A percentile compares a stretch with the other conserved stretches of the same genome.
These are phyloP conservation scores for Picea glauca DNA, from an alignment of 75 land plant genomes.

Conservation along the genomic window DNA sequence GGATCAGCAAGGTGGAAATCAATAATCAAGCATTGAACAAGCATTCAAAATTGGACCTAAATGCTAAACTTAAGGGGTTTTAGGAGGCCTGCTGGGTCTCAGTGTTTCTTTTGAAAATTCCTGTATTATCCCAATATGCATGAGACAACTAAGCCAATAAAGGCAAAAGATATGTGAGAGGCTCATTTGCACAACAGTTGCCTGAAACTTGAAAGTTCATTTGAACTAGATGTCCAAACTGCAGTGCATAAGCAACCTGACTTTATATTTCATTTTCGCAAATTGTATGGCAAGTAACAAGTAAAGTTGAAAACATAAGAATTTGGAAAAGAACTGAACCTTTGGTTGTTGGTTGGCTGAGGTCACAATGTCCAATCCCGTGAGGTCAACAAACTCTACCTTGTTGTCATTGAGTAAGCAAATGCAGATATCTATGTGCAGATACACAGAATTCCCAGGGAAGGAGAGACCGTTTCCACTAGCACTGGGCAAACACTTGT, in stretches of 20 bases:
- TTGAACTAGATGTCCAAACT: neutral
- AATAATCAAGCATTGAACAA: neutral
- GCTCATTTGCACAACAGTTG: neutral
- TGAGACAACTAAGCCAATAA: neutral
- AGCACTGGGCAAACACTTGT: too few species aligned
- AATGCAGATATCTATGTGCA: too few species aligned
- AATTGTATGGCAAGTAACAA: too few species aligned
- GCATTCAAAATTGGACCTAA: neutral
- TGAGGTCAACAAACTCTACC: too few species aligned
- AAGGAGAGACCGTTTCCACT: too few species aligned
- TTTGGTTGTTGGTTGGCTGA: too few species aligned
- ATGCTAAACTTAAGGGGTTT: neutral
- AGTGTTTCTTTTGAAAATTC: neutral
- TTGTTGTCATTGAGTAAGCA: too few species aligned
- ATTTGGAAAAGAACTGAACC: too few species aligned
- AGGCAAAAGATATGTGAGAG: neutral
- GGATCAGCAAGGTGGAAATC: neutral
- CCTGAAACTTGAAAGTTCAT: neutral
- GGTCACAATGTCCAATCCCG: too few species aligned
- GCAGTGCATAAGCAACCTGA: neutral
- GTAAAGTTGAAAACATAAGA: too few species aligned
- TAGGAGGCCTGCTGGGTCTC: neutral
- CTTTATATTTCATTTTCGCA: neutral
- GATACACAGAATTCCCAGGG: too few species aligned
- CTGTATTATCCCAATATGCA: neutral